Evolutionary conservation across 202 grass and related monocot genomes (phyloP).

Genomic region (Setaria italica): DNA sequence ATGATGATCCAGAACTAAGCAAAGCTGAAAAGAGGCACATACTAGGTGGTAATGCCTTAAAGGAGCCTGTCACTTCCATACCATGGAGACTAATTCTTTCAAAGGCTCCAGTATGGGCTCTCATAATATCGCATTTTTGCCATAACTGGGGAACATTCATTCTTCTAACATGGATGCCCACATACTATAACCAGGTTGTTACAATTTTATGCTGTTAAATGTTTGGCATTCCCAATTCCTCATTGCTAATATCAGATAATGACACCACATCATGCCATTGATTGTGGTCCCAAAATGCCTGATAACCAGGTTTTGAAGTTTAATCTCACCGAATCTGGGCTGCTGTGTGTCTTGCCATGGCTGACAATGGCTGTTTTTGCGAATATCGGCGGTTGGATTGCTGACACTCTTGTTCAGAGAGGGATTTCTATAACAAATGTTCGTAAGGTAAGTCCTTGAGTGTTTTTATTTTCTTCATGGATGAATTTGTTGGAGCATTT

Average conservation of each 20-base stretch:
- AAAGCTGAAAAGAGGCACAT: constrained; percentile 78
- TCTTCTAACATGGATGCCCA: constrained; percentile 98
- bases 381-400: constrained; percentile 99
- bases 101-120: constrained; percentile 91
- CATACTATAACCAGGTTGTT: constrained; percentile 96
- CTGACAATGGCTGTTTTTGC: constrained; percentile 94
- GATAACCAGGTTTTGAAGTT: constrained; percentile 87
- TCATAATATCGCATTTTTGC: constrained; percentile 97
- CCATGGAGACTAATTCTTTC: constrained; percentile 96
- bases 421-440: constrained; percentile 87
- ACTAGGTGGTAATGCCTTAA: constrained; percentile 65
- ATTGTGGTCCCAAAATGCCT: constrained; percentile 26
- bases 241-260: constrained; percentile 32
- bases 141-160: constrained; percentile 99
- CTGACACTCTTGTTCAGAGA: constrained; percentile 85
- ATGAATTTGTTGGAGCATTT: not conserved
- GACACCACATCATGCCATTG: constrained; percentile 19
- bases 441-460: constrained; percentile 71
- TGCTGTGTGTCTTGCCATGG: constrained; percentile 94
- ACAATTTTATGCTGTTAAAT: constrained; percentile 22
- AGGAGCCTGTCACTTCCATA: constrained; percentile 87
- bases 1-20: constrained; percentile 70
- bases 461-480: not conserved
- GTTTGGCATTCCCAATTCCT: not conserved
- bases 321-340: constrained; percentile 89